These are phyloP conservation scores for Xylaria sp. DNA, from an alignment of 2,329 filamentous ascomycete genomes.

Conservation along the genomic window DNA sequence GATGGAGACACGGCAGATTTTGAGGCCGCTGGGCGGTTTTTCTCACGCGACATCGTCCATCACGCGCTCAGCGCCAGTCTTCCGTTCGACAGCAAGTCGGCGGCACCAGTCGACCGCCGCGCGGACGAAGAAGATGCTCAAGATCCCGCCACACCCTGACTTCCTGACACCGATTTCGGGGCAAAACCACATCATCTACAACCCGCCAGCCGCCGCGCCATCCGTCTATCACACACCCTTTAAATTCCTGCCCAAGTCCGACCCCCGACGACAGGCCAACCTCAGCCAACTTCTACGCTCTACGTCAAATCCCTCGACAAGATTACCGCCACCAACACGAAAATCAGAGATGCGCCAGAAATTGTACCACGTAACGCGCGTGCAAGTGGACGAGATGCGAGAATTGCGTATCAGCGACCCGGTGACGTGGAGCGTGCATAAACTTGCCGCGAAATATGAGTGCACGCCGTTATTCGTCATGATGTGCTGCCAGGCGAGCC, in stretches of 20 bases:
- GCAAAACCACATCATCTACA: constrained; percentile 57
- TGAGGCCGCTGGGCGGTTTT: constrained; percentile 32
- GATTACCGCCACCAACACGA: constrained; percentile 39
- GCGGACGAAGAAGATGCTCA: constrained; percentile 63
- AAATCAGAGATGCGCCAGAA: constrained; percentile 20
- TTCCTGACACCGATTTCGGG: constrained; percentile 51
- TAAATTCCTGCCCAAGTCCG: constrained; percentile 65
- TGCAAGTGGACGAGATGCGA: constrained; percentile 66
- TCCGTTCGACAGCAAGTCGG: constrained; percentile 36
- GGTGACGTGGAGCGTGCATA: constrained; percentile 58
- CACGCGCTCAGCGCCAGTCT: neutral
- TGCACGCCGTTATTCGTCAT: constrained; percentile 63
- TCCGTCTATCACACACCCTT: constrained; percentile 70
- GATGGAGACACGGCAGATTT: constrained; percentile 39
- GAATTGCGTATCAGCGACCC: constrained; percentile 59
- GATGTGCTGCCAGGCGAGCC: constrained; percentile 59
- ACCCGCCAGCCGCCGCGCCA: constrained; percentile 59
- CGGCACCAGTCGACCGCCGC: constrained; percentile 57
- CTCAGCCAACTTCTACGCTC: constrained; percentile 51
- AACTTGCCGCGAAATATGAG: constrained; percentile 59
- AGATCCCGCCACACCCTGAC: constrained; percentile 64
- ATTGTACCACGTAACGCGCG: constrained; percentile 57
- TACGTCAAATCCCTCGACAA: constrained; percentile 31
- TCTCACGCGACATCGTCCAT: constrained; percentile 7
- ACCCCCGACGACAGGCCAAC: constrained; percentile 59